Evolutionary conservation across 1,284 basidiomycete species (phyloP), one percentile per base, ranked within the genome.

Genomic region (Meira miltonrushii): DNA sequence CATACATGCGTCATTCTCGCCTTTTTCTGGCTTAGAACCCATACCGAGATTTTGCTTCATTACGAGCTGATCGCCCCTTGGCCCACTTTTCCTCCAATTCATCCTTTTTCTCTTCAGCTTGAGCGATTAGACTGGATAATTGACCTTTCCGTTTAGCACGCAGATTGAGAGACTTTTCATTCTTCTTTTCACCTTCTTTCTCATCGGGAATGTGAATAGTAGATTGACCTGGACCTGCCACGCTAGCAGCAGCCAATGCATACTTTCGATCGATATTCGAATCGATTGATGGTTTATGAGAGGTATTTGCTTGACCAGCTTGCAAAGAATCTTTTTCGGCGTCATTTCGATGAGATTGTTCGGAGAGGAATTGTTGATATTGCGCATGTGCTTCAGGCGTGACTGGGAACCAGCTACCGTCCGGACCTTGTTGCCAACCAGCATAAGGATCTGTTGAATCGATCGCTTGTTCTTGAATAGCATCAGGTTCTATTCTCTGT

Each of bases 361-460:
- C 9, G 15, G 19, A 12, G 25, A 37, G 17, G 53, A 33, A 0
- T 12, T 41, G 53, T 15, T 17, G 12, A 33, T 71, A 69, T 7
- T 60, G 59, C 2, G 64, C 67, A 55, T 75, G 73, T 2, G 75
- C 74, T 52, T 74, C 71, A 1, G 74, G 72, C 11, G 75, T 77
- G 25, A 77, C 66, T 39, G 75, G 74, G 2, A 72, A 64, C 74
- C 74, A 75, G 0, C 66, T 62, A 8, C 75, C 75, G 49, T 76
- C 72, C 6, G 72, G 71, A 50, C 75, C 74, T 51, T 71, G 69
- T 39, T 65, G 62, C 75, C 75, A 77, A 21, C 75, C 75, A 2
- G 63, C 62, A 47, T 74, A 71, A 2, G 55, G 49, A 19, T 62
- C 57, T n/a, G 33, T 54, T 39, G 61, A 8, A 33, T 33, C 28